A percentile compares a stretch with the other conserved stretches of the same genome.
These are phyloP conservation scores for Solanum arcanum DNA, from an alignment of 257 asterid genomes.

Conservation along the genomic window DNA sequence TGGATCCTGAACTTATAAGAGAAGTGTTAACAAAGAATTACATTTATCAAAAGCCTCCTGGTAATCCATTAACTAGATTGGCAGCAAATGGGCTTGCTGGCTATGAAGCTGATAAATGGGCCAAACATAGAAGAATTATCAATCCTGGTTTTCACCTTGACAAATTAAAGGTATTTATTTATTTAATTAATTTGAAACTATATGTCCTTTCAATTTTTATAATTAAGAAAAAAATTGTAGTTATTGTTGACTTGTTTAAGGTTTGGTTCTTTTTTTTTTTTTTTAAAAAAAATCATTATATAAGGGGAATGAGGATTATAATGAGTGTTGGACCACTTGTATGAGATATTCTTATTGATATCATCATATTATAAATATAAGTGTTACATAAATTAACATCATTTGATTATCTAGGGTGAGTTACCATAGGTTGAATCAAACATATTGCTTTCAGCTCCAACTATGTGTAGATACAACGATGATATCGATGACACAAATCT, in stretches of 20 bases:
- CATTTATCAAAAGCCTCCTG: constrained; percentile 9
- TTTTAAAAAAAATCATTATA: not conserved
- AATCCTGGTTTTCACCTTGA: constrained; percentile 36
- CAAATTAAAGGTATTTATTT: constrained; percentile 17
- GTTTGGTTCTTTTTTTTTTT: not conserved
- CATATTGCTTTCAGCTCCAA: not conserved
- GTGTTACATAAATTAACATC: not conserved
- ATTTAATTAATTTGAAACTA: not conserved
- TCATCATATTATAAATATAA: not conserved
- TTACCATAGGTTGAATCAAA: not conserved
- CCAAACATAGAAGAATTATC: constrained; percentile 24
- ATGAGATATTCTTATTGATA: not conserved
- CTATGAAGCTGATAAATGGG: constrained; percentile 27
- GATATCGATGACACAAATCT: not conserved
- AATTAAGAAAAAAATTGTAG: not conserved
- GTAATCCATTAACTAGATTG: constrained; percentile 4
- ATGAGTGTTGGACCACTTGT: not conserved
- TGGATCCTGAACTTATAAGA: constrained; percentile 16
- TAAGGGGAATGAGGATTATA: not conserved
- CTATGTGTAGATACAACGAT: not conserved
- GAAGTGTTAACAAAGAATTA: constrained; percentile 18
- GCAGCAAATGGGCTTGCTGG: constrained; percentile 14
- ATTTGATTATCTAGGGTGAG: not conserved
- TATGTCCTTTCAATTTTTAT: not conserved
- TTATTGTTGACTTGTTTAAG: not conserved